Conservation (phyloP, 176 grass and related monocot species). For the Rhynchospora breviuscula region DNA sequence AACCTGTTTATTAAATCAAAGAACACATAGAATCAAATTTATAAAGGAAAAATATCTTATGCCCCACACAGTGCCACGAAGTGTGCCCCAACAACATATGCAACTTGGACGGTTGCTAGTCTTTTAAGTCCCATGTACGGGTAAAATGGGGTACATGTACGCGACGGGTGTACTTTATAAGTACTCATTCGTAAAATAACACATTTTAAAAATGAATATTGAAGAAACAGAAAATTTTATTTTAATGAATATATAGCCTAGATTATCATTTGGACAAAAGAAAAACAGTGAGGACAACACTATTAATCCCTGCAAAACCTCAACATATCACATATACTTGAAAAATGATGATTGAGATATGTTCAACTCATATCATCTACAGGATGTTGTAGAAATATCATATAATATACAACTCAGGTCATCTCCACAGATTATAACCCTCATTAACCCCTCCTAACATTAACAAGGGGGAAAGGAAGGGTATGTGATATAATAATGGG, state of each 20-base stretch:
- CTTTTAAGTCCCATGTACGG: too few species aligned
- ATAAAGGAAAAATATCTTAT: neutral
- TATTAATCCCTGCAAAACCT: neutral
- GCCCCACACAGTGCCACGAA: too few species aligned
- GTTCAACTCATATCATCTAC: neutral
- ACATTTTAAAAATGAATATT: neutral
- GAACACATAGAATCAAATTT: neutral
- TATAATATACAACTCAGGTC: neutral
- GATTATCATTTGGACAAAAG: neutral
- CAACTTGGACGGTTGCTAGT: too few species aligned
- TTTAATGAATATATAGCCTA: neutral
- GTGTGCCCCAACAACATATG: too few species aligned
- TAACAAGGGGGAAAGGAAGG: neutral
- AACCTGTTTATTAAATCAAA: constrained; percentile 39
- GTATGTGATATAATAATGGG: neutral
- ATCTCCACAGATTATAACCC: neutral
- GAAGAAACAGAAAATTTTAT: neutral
- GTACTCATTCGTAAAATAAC: too few species aligned
- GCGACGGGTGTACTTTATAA: too few species aligned
- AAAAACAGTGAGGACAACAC: neutral
- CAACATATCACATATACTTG: neutral
- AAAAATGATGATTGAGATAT: neutral
- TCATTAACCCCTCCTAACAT: neutral
- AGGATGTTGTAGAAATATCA: neutral
- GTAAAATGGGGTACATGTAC: too few species aligned